Evolutionary conservation across 176 grass and related monocot species (phyloP).

Genomic region (Zoysia japonica): DNA sequence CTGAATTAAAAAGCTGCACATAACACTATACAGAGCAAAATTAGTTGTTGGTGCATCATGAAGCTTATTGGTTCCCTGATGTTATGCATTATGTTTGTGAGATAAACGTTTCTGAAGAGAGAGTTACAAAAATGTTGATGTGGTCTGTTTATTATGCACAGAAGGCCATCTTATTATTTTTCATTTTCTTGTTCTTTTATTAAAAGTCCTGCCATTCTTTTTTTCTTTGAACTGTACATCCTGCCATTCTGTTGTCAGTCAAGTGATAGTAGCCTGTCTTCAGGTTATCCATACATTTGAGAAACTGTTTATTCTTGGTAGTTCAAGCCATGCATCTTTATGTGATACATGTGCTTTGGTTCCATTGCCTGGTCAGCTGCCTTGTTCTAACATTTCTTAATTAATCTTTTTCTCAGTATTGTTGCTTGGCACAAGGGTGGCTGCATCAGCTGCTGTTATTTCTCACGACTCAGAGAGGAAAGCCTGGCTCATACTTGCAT

Average conservation of each 20-base stretch:
- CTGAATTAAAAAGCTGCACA: too few relatives aligned
- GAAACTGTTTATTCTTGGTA: background rate
- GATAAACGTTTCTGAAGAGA: too few relatives aligned
- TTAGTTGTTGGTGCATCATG: too few relatives aligned
- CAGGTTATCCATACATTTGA: background rate
- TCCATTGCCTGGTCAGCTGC: background rate
- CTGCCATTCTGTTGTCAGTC: background rate
- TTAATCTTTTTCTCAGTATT: slow-evolving; percentile 52
- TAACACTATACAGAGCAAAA: too few relatives aligned
- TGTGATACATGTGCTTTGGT: background rate
- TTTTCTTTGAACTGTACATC: too few relatives aligned
- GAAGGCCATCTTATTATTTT: too few relatives aligned
- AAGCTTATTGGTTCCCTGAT: too few relatives aligned
- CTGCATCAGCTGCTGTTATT: slow-evolving; percentile 67
- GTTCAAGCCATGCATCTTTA: background rate
- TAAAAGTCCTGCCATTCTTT: too few relatives aligned
- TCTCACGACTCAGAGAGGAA: slow-evolving; percentile 68
- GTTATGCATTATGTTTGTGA: too few relatives aligned
- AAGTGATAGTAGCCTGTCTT: background rate
- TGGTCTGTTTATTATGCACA: too few relatives aligned
- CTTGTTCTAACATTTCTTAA: background rate
- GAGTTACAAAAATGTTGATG: too few relatives aligned
- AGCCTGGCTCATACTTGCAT: slow-evolving; percentile 92
- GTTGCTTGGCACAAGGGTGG: slow-evolving; percentile 82
- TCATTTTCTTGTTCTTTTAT: too few relatives aligned